These are phyloP conservation scores for Saturnispora sekii DNA, from an alignment of 805 yeast genomes.

Conservation along the genomic window DNA sequence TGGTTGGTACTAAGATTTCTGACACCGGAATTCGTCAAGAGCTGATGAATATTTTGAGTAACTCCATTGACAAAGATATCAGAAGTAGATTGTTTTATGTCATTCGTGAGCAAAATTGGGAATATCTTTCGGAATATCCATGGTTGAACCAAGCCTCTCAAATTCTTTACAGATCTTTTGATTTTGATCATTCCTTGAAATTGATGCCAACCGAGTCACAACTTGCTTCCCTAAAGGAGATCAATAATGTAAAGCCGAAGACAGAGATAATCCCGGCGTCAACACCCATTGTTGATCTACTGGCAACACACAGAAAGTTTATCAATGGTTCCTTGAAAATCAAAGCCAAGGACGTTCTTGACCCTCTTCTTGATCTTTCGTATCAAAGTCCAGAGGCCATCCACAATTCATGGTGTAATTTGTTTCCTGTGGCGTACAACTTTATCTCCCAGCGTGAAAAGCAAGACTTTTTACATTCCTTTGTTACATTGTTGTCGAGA, in stretches of 20 bases:
- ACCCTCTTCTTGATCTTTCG: conserved; percentile 70
- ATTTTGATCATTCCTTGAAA: conserved; percentile 36
- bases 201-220: conserved; percentile 40
- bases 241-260: conserved; percentile 27
- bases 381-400: conserved; percentile 74
- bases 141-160: conserved; percentile 95
- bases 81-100: conserved; percentile 76
- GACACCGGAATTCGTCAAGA: conserved; percentile 66
- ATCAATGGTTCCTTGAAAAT: conserved; percentile 22
- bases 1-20: conserved; percentile 82
- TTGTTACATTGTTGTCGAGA: conserved; percentile 71
- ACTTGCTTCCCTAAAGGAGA: conserved; percentile 43
- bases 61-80: conserved; percentile 68
- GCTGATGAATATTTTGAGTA: conserved; percentile 69
- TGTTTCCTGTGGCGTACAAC: conserved; percentile 73
- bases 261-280: conserved; percentile 10
- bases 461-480: conserved; percentile 71
- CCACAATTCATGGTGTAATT: conserved; percentile 70
- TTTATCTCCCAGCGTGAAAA: conserved; percentile 72
- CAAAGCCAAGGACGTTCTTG: conserved; percentile 52
- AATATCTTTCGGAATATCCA: conserved; percentile 79
- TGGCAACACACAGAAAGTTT: conserved; percentile 20
- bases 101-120: conserved; percentile 97
- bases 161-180: conserved; percentile 70
- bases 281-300: conserved; percentile 13